Evolutionary conservation across 2,329 filamentous ascomycete species (phyloP).

Genomic region (Taxawa tesnikishii): DNA sequence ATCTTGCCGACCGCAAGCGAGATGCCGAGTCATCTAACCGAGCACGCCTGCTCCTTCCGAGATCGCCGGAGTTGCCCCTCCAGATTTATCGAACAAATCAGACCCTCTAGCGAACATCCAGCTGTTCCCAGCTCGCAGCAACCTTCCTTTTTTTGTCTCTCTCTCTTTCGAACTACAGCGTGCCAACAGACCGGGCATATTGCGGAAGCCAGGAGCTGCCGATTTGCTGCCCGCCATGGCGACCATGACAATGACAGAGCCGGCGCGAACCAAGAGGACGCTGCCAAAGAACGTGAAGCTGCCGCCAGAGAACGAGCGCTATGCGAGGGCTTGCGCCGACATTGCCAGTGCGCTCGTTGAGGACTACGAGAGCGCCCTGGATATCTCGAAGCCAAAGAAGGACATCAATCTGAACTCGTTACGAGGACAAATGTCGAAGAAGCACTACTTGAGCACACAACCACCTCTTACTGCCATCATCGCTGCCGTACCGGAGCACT

Average conservation of each 20-base stretch:
- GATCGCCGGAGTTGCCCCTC: too few species aligned
- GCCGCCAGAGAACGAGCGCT: constrained; percentile 86
- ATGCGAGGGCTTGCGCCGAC: constrained; percentile 86
- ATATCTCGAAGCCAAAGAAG: constrained; percentile 59
- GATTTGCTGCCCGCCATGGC: constrained; percentile 44
- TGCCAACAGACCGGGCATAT: too few species aligned
- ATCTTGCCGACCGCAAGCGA: too few species aligned
- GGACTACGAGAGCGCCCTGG: constrained; percentile 73
- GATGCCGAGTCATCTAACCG: too few species aligned
- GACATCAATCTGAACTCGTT: constrained; percentile 90
- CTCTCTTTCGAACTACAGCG: too few species aligned
- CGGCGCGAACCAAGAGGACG: constrained; percentile 33
- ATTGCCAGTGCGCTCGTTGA: constrained; percentile 90
- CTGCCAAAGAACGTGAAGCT: constrained; percentile 62
- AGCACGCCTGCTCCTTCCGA: too few species aligned
- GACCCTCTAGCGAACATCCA: too few species aligned
- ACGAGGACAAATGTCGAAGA: constrained; percentile 78
- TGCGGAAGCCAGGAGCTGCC: too few species aligned
- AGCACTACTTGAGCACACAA: constrained; percentile 77
- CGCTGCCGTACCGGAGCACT: constrained; percentile 95
- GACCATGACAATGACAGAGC: constrained; percentile 47
- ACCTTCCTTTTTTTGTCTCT: too few species aligned
- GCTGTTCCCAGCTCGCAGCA: too few species aligned
- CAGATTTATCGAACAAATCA: too few species aligned
- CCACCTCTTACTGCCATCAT: constrained; percentile 95